A percentile compares a stretch with the other conserved stretches of the same genome.
These are phyloP conservation scores for Candida awuae DNA, from an alignment of 805 yeast species.

Conservation along the genomic window DNA sequence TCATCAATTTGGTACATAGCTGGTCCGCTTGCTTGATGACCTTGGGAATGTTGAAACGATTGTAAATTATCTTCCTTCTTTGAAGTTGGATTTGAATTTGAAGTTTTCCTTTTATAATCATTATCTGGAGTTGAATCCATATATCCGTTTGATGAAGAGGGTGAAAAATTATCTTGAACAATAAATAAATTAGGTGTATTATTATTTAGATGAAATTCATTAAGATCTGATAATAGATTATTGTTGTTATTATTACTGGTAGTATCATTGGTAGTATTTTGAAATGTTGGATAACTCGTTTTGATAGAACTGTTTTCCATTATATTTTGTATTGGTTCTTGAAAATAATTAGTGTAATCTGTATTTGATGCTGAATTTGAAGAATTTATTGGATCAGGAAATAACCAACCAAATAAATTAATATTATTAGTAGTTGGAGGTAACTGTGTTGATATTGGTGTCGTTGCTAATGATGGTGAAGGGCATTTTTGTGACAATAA, in stretches of 20 bases:
- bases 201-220: constrained; percentile 21
- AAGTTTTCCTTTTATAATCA: background rate
- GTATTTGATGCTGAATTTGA: background rate
- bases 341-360: constrained; percentile 3
- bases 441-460: background rate
- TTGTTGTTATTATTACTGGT: background rate
- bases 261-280: background rate
- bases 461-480: background rate
- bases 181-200: constrained; percentile 25
- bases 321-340: background rate
- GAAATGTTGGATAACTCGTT: too few species aligned
- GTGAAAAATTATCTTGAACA: constrained; percentile 24
- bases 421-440: background rate
- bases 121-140: constrained; percentile 1
- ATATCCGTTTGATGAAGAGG: constrained; percentile 14
- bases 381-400: constrained; percentile 16
- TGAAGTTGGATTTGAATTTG: background rate
- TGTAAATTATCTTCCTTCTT: constrained; percentile 1
- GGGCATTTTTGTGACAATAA: too few species aligned
- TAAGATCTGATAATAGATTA: constrained; percentile 17
- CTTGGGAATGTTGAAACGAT: constrained; percentile 14
- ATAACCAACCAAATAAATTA: constrained; percentile 24
- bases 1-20: constrained; percentile 5
- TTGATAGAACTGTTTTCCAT: background rate
- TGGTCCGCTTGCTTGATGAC: constrained; percentile 7